Evolutionary conservation across 148 eudicot species (phyloP).

Genomic region (Chenopodium album): DNA sequence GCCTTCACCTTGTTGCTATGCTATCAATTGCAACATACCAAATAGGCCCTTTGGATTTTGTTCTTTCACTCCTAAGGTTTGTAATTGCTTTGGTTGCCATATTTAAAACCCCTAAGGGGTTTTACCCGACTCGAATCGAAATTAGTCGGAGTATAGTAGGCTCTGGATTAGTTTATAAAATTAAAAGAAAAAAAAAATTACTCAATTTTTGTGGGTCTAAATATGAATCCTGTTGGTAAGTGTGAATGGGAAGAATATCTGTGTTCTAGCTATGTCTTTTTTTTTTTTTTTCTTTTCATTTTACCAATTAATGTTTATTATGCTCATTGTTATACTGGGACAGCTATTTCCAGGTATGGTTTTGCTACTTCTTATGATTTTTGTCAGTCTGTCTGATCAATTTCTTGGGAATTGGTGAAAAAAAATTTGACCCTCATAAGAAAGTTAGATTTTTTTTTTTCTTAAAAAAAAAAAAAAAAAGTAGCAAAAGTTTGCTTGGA

Average conservation of each 20-base stretch:
- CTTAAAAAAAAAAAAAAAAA: neutral
- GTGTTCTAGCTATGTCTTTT: constrained; percentile 32
- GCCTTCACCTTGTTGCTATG: constrained; percentile 94
- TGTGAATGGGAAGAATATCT: constrained; percentile 46
- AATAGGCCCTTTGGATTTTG: constrained; percentile 94
- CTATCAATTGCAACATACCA: constrained; percentile 95
- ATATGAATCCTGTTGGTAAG: constrained; percentile 22
- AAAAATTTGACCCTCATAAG: neutral
- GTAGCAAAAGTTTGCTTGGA: constrained; percentile 50
- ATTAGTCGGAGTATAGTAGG: neutral
- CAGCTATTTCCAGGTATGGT: constrained; percentile 51
- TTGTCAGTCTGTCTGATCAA: constrained; percentile 23
- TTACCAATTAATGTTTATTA: constrained; percentile 16
- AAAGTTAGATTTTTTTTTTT: neutral
- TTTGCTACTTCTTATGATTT: constrained; percentile 35
- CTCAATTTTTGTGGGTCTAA: constrained; percentile 4
- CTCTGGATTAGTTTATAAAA: neutral
- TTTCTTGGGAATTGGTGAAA: neutral
- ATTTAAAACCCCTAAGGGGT: constrained; percentile 23
- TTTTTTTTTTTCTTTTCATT: constrained; percentile 3
- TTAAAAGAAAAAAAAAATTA: neutral
- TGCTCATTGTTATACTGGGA: constrained; percentile 22
- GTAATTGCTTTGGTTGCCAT: constrained; percentile 95
- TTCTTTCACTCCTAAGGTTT: constrained; percentile 81
- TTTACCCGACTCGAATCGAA: neutral